Base-by-base conservation (phyloP, 208 protist genomes). In the Spongospora subterranea region DNA sequence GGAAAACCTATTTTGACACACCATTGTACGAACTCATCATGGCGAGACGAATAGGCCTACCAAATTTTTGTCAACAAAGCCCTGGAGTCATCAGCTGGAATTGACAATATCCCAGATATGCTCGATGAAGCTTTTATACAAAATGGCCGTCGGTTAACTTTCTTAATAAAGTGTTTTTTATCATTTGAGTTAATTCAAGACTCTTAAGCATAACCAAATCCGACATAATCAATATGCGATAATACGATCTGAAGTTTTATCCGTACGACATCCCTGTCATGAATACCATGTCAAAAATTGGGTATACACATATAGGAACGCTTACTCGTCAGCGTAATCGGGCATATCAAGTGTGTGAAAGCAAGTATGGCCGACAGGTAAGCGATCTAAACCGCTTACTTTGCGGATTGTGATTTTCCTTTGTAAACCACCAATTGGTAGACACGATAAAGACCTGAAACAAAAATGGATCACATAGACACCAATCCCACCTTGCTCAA, bases 311-410 rank as follows among this genome's bases (percentile, higher is more conserved):
- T 60, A 6, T 60, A 60, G 50, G 13, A 6, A 24, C 24, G 24
- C 50, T 29, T 60, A 60, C 50, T 35, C 71, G n/a, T 82, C 71
- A 43, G n/a, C n/a, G 71, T 82, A 82, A n/a, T 82, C 71, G n/a
- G 71, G 71, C 71, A 82, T 82, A 43, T 82, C 71, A 43, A 82
- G 71, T 43, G 71, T 82, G n/a, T 82, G 71, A 43, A 82, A 82
- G 35, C 71, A 82, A 13, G 71, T 82, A 43, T 82, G 71, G 17
- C 71, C 71, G n/a, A 82, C 71, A 35, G 71, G 71, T 20, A 82
- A n/a, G 17, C 71, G 6, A 6, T 82, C 71, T 35, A 13, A 20
- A 6, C 71, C 71, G 71, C n/a, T 82, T n/a, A 82, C 40, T 43
- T 82, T 82, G 17, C 71, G 71, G n/a, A 82, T 35, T 20, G 71